Conservation (phyloP, 2,329 filamentous ascomycete species). For the Calonectria naviculata region DNA sequence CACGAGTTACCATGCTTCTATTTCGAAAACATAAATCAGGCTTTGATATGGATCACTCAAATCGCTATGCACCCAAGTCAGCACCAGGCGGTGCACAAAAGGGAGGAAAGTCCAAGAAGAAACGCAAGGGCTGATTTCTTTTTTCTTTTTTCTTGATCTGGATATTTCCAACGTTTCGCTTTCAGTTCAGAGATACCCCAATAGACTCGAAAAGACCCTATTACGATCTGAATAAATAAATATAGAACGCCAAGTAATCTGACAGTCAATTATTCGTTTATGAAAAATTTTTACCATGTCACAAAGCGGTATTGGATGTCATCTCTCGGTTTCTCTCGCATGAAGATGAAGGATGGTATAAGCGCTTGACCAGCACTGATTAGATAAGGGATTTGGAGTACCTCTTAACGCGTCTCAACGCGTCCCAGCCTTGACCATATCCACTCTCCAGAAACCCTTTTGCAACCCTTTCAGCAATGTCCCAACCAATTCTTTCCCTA, state of each 20-base stretch:
- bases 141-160: background rate
- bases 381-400: conserved; percentile 10
- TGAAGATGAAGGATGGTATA: no score
- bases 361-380: conserved; percentile 4
- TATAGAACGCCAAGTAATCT: background rate
- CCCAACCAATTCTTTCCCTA: conserved; percentile 56
- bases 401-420: conserved; percentile 36
- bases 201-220: conserved; percentile 1
- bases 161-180: background rate
- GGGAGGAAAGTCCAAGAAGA: conserved; percentile 55
- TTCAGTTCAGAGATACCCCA: conserved; percentile 33
- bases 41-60: conserved; percentile 85
- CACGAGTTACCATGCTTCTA: conserved; percentile 88
- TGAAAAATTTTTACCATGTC: background rate
- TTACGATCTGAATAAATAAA: background rate
- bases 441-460: background rate
- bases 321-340: background rate
- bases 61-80: conserved; percentile 65
- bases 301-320: background rate
- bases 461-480: conserved; percentile 44
- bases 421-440: conserved; percentile 20
- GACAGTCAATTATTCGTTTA: background rate
- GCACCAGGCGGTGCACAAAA: conserved; percentile 38
- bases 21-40: conserved; percentile 85
- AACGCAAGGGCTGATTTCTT: conserved; percentile 44